These are phyloP conservation scores for Pseudogymnoascus sp. DNA, from an alignment of 2,329 filamentous ascomycete genomes.

Conservation along the genomic window DNA sequence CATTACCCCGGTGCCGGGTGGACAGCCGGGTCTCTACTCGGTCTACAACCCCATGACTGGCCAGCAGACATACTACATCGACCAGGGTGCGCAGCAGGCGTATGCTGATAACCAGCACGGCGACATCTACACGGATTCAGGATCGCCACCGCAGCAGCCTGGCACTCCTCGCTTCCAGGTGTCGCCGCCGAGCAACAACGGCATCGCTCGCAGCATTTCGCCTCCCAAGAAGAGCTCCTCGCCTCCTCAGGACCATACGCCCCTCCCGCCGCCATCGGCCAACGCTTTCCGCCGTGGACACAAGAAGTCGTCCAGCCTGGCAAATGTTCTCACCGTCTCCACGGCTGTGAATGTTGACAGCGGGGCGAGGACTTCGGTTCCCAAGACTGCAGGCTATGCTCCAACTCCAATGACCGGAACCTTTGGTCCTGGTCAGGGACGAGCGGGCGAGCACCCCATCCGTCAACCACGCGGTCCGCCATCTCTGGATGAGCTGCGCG, in stretches of 20 bases:
- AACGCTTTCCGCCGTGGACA: constrained; percentile 90
- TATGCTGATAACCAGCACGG: constrained; percentile 30
- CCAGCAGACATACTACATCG: constrained; percentile 66
- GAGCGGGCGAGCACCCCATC: constrained; percentile 87
- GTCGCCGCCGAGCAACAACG: constrained; percentile 58
- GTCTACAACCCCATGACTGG: constrained; percentile 82
- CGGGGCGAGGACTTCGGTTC: constrained; percentile 52
- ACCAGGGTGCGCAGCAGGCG: constrained; percentile 32
- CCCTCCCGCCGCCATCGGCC: constrained; percentile 78
- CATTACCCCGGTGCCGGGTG: constrained; percentile 41
- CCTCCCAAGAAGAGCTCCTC: constrained; percentile 60
- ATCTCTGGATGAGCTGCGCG: constrained; percentile 78
- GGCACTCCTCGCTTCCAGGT: constrained; percentile 69
- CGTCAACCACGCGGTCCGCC: constrained; percentile 92
- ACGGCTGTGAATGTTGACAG: constrained; percentile 23
- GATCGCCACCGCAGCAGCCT: constrained; percentile 43
- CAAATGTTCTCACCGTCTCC: constrained; percentile 36
- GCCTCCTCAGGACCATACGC: constrained; percentile 58
- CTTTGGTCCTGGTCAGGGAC: constrained; percentile 89
- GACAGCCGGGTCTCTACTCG: constrained; percentile 68
- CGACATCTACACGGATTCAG: constrained; percentile 26
- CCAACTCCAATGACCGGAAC: constrained; percentile 69
- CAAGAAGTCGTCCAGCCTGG: constrained; percentile 62
- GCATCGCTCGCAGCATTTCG: constrained; percentile 52
- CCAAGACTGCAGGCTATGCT: constrained; percentile 74